Evolutionary conservation across 305 asterid species (phyloP), one percentile per base, ranked within the genome.

Genomic region (Stenogyne calaminthoides): DNA sequence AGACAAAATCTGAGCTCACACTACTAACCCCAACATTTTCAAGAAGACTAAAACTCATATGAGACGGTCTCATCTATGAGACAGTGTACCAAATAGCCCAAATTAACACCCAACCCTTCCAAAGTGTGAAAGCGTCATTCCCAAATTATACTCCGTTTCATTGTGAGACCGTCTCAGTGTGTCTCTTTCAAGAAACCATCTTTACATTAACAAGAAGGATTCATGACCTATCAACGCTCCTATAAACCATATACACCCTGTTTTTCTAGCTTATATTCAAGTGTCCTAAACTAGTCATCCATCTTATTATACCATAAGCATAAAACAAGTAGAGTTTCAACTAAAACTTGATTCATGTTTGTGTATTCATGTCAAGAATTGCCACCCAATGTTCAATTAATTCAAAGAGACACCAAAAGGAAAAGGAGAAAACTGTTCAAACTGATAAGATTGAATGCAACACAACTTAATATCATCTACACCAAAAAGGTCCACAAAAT

Each of bases 181-280:
- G n/a, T n/a, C n/a, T n/a, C n/a, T 54, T 67, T 49, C 75, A 54
- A 9, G 59, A 54, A 18, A 54, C 59, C 29, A 15, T 8, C 59
- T 54, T 54, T 52, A 6, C 59, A 61, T 46, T 14, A 4, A 59
- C 6, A 22, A 20, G 22, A 12, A 32, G 36, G 29, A 51, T 72
- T 12, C 36, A 25, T 51, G 10, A 62, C 62, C 27, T 16, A 36
- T 62, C 6, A 2, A 11, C 47, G 54, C 56, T 25, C 59, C 16
- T n/a, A 11, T 7, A 66, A 54, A 20, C 62, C 14, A 1, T 10
- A 11, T 7, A 32, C 27, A 34, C 6, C 64, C 18, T 12, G 0
- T 19, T 49, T 44, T 44, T 61, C 64, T 7, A n/a, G 42, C 56
- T 27, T 7, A 57, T 3, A 12, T 9, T 4, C 56, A 11, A 37